Conservation (phyloP, 108 stramenopile genomes). For the Chaetoceros tenuissimus region DNA sequence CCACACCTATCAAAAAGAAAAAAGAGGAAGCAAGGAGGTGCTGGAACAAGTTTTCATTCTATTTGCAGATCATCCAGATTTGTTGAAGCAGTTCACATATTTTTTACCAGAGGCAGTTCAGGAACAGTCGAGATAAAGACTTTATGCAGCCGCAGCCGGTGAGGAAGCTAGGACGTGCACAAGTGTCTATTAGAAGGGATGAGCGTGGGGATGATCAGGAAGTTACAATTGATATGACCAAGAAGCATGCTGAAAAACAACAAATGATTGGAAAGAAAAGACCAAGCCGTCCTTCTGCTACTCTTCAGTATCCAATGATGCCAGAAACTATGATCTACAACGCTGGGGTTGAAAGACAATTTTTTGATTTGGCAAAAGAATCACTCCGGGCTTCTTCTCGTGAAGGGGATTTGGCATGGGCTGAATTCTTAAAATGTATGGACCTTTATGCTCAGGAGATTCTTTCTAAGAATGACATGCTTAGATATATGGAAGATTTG, state of each 20-base stretch:
- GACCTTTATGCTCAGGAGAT: slow-evolving; percentile 94
- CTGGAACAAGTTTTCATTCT: slow-evolving; percentile 83
- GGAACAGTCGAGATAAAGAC: slow-evolving; percentile 83
- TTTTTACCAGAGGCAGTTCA: slow-evolving; percentile 91
- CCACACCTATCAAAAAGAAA: slow-evolving; percentile 91
- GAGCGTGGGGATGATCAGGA: slow-evolving; percentile 5
- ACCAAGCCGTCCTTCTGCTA: slow-evolving; percentile 3
- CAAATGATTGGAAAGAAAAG: slow-evolving; percentile 4
- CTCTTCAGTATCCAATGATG: slow-evolving; percentile 10
- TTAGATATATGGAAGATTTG: slow-evolving; percentile 84
- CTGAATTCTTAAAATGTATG: slow-evolving; percentile 91
- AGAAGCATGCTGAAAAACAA: not conserved
- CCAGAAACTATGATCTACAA: slow-evolving; percentile 74
- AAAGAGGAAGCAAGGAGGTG: slow-evolving; percentile 90
- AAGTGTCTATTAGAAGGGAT: too few relatives aligned
- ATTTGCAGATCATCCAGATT: slow-evolving; percentile 89
- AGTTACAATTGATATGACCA: not conserved
- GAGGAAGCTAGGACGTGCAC: slow-evolving; percentile 75
- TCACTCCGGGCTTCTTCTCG: slow-evolving; percentile 68
- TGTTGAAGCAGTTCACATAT: slow-evolving; percentile 89
- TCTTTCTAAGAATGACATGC: slow-evolving; percentile 83
- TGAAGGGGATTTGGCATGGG: slow-evolving; percentile 87
- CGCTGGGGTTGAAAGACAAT: slow-evolving; percentile 81
- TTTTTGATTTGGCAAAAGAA: slow-evolving; percentile 83
- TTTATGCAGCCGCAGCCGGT: slow-evolving; percentile 78